Evolutionary conservation across 148 eudicot genomes (phyloP).

Genomic region (Agrostemma githago): DNA sequence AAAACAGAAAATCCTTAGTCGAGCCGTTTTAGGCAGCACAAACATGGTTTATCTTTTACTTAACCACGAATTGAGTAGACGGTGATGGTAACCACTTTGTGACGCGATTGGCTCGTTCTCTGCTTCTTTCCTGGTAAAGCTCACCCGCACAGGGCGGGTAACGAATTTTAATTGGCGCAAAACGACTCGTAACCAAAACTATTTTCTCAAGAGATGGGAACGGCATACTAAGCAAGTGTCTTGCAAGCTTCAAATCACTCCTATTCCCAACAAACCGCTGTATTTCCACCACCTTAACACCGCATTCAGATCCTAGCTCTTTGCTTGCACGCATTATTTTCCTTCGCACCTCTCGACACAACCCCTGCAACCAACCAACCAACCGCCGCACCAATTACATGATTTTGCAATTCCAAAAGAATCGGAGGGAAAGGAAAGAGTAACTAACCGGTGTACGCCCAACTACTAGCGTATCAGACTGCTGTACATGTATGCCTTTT

Average conservation of each 20-base stretch:
- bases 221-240: background rate
- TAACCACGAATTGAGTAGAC: background rate
- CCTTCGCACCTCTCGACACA: too few species aligned
- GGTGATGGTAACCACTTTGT: background rate
- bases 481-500: background rate
- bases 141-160: too few species aligned
- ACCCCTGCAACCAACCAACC: too few species aligned
- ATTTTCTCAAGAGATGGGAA: background rate
- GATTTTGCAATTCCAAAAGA: background rate
- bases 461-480: background rate
- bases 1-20: too few species aligned
- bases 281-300: constrained; percentile 5
- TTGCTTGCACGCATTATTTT: too few species aligned
- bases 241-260: constrained; percentile 7
- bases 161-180: too few species aligned
- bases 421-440: background rate
- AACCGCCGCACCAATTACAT: too few species aligned
- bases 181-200: background rate
- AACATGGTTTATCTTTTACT: too few species aligned
- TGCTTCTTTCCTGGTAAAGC: background rate
- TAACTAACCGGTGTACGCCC: constrained; percentile 1
- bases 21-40: too few species aligned
- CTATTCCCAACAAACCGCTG: background rate
- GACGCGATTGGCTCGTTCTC: constrained; percentile 2
- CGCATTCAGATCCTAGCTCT: background rate